Conservation (phyloP, 768 basidiomycete genomes). For the Myochromella boudieri region DNA sequence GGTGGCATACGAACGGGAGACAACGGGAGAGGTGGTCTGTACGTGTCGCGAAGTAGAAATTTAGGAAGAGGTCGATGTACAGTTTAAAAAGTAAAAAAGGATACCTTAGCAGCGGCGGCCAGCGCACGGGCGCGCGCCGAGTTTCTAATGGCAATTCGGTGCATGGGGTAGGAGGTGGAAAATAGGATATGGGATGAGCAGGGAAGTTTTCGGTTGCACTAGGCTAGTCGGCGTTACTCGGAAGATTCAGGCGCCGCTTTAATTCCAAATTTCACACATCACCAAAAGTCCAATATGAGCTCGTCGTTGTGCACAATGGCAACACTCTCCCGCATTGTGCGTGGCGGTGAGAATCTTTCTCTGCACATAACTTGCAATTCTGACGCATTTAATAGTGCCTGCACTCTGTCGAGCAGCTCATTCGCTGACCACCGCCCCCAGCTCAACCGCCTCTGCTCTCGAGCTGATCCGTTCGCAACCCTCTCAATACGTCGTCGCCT, state of each 20-base stretch:
- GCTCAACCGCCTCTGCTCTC: constrained; percentile 62
- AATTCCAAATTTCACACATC: constrained; percentile 26
- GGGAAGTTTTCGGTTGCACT: constrained; percentile 43
- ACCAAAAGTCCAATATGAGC: constrained; percentile 5
- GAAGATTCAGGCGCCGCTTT: constrained; percentile 44
- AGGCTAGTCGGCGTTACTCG: constrained; percentile 44
- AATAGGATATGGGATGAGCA: constrained; percentile 41
- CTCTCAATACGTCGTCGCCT: constrained; percentile 88
- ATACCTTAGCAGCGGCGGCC: constrained; percentile 66
- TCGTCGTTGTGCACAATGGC: constrained; percentile 22
- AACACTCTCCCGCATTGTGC: constrained; percentile 26
- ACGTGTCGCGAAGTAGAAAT: constrained; percentile 22
- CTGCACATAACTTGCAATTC: background rate
- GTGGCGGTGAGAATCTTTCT: constrained; percentile 26
- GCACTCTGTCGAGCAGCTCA: constrained; percentile 22
- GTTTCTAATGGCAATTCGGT: constrained; percentile 84
- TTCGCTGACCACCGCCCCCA: constrained; percentile 24
- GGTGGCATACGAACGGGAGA: constrained; percentile 89
- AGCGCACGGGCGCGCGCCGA: constrained; percentile 76
- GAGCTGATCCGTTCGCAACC: constrained; percentile 87
- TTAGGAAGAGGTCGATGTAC: constrained; percentile 17
- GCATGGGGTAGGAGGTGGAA: constrained; percentile 62
- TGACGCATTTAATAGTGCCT: constrained; percentile 10
- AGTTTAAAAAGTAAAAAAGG: constrained; percentile 23
- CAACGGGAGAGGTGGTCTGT: constrained; percentile 48